Conservation (phyloP, 2,329 filamentous ascomycete genomes). For the Lasiodiplodia sp. region DNA sequence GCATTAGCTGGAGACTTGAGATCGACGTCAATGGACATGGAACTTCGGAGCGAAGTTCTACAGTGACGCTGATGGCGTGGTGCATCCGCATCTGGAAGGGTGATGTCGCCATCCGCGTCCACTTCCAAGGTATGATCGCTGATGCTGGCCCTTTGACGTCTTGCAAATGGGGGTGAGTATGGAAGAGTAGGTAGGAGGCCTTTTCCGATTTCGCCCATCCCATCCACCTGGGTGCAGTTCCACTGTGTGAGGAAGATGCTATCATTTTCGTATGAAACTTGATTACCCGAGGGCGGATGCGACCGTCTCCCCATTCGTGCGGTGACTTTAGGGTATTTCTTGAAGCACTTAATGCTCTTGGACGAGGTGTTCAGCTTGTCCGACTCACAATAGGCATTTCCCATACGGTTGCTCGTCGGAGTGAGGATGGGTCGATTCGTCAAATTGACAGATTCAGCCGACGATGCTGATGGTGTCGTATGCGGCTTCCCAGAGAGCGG, state of each 20-base stretch:
- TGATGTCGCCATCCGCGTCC: constrained; percentile 21
- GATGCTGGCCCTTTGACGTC: neutral
- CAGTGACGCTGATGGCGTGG: neutral
- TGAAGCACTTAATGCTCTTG: neutral
- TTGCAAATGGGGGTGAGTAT: neutral
- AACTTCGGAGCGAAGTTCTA: neutral
- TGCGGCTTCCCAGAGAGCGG: neutral
- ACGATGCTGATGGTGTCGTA: neutral
- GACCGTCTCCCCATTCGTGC: neutral
- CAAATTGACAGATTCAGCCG: neutral
- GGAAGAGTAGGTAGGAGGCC: neutral
- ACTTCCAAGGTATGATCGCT: neutral
- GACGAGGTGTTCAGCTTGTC: neutral
- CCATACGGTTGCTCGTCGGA: constrained; percentile 2
- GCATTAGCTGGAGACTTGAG: constrained; percentile 12
- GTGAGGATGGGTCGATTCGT: constrained; percentile 1
- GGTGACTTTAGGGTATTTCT: too few species aligned
- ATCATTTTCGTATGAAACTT: constrained; percentile 3
- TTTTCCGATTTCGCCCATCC: constrained; percentile 17
- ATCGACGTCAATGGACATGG: constrained; percentile 28
- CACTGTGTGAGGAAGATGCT: neutral
- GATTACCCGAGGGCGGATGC: too few species aligned
- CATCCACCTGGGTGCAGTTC: constrained; percentile 17
- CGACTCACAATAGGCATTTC: neutral
- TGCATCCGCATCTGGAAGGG: constrained; percentile 24